Evolutionary conservation across 345 rosid species (phyloP), one percentile per base, ranked within the genome.

Genomic region (Moringa oleifera): DNA sequence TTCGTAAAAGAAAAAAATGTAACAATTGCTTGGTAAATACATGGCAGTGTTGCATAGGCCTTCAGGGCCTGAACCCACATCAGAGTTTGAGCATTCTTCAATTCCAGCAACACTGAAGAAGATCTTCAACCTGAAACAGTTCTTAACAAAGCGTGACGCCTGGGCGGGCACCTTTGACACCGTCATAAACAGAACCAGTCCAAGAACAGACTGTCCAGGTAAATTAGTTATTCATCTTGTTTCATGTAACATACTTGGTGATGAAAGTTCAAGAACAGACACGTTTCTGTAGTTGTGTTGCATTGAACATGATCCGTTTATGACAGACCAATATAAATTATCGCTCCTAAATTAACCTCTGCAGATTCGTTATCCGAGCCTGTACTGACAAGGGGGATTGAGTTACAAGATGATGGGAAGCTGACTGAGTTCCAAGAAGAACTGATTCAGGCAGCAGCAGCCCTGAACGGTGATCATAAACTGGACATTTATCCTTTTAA

Each of bases 41-140:
- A n/a, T n/a, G n/a, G n/a, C n/a, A 89, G 98, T 87, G 79, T 20
- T 91, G 61, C 98, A 91, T 23, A 77, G 76, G 74, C 96, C 98
- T 1, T 67, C 76, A 20, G 96, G 96, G 73, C 98, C 95, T 0
- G 55, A 77, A 17, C 73, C 80, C n/a, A 79, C 87, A 1, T 91
- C 98, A 4, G 79, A 91, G 73, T 89, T 67, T 28, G 98, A 91
- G 75, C 96, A 91, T 68, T 89, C 98, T 3, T 91, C 98, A 4
- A 82, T 91, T 0, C 68, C 96, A 7, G 98, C 98, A 28, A 86
- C 96, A 7, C 65, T 89, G 1, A 87, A 91, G 20, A 91, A 80
- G 75, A 80, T 89, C 49, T 89, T 91, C 76, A 82, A 87, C 73
- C 88, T 91, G 0, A 77, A 83, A 54, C 68, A 78, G 25, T 91